Base-by-base conservation (phyloP, 805 yeast species). In the Saccharomyces jurei region DNA sequence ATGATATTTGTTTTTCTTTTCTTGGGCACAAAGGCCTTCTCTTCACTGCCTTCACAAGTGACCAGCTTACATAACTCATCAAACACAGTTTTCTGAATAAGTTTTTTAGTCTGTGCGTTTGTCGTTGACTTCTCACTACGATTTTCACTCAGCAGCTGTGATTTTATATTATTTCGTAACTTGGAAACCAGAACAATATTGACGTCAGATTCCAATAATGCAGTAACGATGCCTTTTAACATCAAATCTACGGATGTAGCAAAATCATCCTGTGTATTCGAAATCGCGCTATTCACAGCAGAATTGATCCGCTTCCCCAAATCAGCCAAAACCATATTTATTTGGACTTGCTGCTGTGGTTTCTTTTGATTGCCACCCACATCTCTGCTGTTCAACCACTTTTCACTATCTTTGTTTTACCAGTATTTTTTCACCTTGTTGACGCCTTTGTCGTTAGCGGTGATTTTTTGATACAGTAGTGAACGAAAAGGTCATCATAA, bases 141-240 rank as follows among this genome's bases (percentile, higher is more conserved):
- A 14, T 46, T 54, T 27, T 76, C 76, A 29, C 74, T 73, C 53
- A 80, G 77, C 50, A 89, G 76, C 44, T 79, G 81, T 46, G 74
- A 65, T 63, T 82, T 83, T 61, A 92, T 80, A 61, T 86, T 83
- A 60, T 81, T 86, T 66, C 97, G 80, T 57, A 92, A 74, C 58
- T 78, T 79, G 41, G 88, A 82, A 29, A 92, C 99, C 50, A 92
- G 77, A 61, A 81, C 82, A 67, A 94, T 84, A 66, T 94, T 94
- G 26, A 92, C 98, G 71, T 92, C 99, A n/a, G 94, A 80, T 71
- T 91, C 97, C 55, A 94, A 75, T 54, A 92, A 78, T 0, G 99
- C 99, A 56, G 87, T 84, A 55, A 95, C 88, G 51, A 92, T 84
- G 63, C 87, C 96, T 69, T 92, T 92, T 62, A 94, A 74, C 85